Percentiles rank a stretch among this genome's conserved stretches.
phyloP scores from a whole-genome alignment of 177 flowering plant genomes.

The Vitis hybrid region DNA sequence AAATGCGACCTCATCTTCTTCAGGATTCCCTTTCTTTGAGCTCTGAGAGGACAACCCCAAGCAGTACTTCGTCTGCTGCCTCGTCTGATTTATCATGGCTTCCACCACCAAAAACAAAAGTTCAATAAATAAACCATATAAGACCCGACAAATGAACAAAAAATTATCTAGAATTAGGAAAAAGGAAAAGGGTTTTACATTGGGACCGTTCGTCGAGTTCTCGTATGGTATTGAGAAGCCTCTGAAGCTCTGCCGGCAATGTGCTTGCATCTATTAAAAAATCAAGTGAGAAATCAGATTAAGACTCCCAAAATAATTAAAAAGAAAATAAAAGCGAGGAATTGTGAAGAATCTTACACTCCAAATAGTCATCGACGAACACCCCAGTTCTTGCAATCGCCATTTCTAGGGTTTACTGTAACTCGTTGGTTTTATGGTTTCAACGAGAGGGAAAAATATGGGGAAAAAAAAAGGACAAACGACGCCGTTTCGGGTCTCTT shows the following conservation, averaged over 20 bases:
- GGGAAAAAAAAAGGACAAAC: too few species aligned
- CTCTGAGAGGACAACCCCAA: conserved; percentile 64
- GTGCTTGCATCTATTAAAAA: conserved; percentile 76
- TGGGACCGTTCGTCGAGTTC: conserved; percentile 96
- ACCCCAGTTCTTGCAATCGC: conserved; percentile 99
- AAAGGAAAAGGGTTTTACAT: conserved; percentile 36
- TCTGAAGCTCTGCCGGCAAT: conserved; percentile 95
- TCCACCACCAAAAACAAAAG: conserved; percentile 8
- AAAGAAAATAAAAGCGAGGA: background rate
- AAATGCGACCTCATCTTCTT: conserved; percentile 62
- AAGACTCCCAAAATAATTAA: background rate
- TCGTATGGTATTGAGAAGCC: conserved; percentile 89
- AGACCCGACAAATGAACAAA: background rate
- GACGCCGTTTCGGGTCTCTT: too few species aligned
- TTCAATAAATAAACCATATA: background rate
- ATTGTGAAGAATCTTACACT: conserved; percentile 50
- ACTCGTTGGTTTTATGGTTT: conserved; percentile 24
- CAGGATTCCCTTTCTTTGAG: conserved; percentile 51
- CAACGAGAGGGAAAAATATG: background rate
- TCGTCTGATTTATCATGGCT: conserved; percentile 88
- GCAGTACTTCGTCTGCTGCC: conserved; percentile 87
- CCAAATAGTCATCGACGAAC: conserved; percentile 91
- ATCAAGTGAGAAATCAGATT: conserved; percentile 7
- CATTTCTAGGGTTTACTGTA: conserved; percentile 36
- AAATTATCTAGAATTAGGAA: background rate